Percentiles rank a stretch among this genome's conserved stretches.
Evolutionary conservation across 1,139 yeast genomes (phyloP).

Genomic region (Meyerozyma guilliermondii): DNA sequence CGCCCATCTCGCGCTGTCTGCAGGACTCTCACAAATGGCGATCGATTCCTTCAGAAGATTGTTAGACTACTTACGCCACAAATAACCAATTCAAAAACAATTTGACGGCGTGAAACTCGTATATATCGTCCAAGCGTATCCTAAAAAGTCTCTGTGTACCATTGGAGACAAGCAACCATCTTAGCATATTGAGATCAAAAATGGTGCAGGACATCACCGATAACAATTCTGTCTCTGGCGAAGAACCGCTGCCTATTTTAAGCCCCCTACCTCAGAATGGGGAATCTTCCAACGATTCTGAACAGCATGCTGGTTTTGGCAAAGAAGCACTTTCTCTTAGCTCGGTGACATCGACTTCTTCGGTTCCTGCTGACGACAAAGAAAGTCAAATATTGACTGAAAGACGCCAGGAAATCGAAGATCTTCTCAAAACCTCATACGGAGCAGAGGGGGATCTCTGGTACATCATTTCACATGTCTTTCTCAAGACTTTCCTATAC

Average conservation of each 20-base stretch:
- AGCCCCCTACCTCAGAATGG: neutral
- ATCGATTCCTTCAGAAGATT: too few species aligned
- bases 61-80: too few species aligned
- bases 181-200: neutral
- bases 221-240: neutral
- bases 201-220: conserved; percentile 1
- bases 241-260: neutral
- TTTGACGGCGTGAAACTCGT: neutral
- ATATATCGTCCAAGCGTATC: too few species aligned
- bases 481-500: conserved; percentile 23
- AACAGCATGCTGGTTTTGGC: neutral
- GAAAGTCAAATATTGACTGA: conserved; percentile 8
- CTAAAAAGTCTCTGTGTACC: neutral
- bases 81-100: too few species aligned
- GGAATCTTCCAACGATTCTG: neutral
- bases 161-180: neutral
- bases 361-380: neutral
- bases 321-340: neutral
- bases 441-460: conserved; percentile 31
- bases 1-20: too few species aligned
- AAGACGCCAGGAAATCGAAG: conserved; percentile 19
- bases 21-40: too few species aligned
- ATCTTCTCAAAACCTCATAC: conserved; percentile 10
- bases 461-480: conserved; percentile 31
- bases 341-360: neutral